A percentile compares a stretch with the other conserved stretches of the same genome.
These are phyloP conservation scores for Chiua virens DNA, from an alignment of 768 basidiomycete genomes.

Conservation along the genomic window DNA sequence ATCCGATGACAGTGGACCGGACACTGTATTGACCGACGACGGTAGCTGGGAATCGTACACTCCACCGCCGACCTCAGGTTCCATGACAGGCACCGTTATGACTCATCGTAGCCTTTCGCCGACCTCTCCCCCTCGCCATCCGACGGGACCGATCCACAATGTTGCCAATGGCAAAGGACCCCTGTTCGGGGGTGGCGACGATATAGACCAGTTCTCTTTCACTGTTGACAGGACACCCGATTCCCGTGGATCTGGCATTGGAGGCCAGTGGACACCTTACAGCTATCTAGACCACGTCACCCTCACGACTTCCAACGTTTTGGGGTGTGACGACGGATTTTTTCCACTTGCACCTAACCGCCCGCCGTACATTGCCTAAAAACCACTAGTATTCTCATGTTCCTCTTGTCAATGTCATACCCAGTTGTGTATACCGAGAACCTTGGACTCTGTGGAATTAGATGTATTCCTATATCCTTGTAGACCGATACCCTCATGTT, in stretches of 20 bases:
- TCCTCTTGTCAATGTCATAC: too few species aligned
- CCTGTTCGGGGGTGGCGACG: conserved; percentile 47
- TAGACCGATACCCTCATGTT: conserved; percentile 24
- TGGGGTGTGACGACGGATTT: conserved; percentile 40
- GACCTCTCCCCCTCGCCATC: conserved; percentile 19
- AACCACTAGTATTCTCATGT: not conserved
- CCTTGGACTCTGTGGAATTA: conserved; percentile 14
- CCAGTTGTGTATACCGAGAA: conserved; percentile 4
- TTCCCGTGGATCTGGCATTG: conserved; percentile 10
- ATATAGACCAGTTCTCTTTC: conserved; percentile 55
- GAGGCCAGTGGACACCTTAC: conserved; percentile 33
- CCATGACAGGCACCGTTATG: conserved; percentile 46
- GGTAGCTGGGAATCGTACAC: conserved; percentile 62
- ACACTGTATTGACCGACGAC: conserved; percentile 50
- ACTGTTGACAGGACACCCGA: conserved; percentile 24
- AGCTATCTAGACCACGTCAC: conserved; percentile 33
- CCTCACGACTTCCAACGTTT: conserved; percentile 28
- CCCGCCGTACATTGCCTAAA: conserved; percentile 32
- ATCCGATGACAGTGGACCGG: conserved; percentile 54
- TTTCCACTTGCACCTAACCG: conserved; percentile 48
- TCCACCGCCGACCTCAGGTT: conserved; percentile 57
- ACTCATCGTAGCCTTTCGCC: conserved; percentile 39
- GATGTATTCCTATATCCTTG: conserved; percentile 20
- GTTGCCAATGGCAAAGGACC: conserved; percentile 32
- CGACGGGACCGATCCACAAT: conserved; percentile 40